These are phyloP conservation scores for Tetracladium setigerum DNA, from an alignment of 495 filamentous ascomycete genomes.

Conservation along the genomic window DNA sequence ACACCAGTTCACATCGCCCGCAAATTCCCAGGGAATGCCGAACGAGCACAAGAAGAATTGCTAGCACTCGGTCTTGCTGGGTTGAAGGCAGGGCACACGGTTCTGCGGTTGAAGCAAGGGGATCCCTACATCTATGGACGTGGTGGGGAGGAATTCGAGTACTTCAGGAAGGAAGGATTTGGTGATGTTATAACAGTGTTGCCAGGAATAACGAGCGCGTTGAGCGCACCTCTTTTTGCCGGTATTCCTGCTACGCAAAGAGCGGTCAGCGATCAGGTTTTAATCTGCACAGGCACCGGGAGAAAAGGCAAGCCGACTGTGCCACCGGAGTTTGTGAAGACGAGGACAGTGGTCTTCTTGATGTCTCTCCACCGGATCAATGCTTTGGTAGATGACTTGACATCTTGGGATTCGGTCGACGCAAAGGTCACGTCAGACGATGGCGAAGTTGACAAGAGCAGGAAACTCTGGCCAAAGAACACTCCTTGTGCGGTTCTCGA, in stretches of 20 bases:
- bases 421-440: slow-evolving; percentile 29
- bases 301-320: slow-evolving; percentile 77
- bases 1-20: slow-evolving; percentile 87
- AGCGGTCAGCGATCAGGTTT: slow-evolving; percentile 81
- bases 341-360: slow-evolving; percentile 84
- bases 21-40: slow-evolving; percentile 96
- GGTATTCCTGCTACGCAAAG: slow-evolving; percentile 83
- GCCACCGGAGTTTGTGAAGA: slow-evolving; percentile 69
- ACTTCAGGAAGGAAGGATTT: slow-evolving; percentile 68
- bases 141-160: slow-evolving; percentile 87
- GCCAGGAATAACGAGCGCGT: slow-evolving; percentile 82
- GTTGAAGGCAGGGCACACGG: slow-evolving; percentile 63
- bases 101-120: slow-evolving; percentile 89
- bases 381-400: slow-evolving; percentile 61
- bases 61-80: slow-evolving; percentile 70
- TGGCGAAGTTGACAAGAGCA: slow-evolving; percentile 24
- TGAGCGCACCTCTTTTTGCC: slow-evolving; percentile 83
- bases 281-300: slow-evolving; percentile 92
- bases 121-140: slow-evolving; percentile 95
- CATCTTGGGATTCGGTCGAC: slow-evolving; percentile 28
- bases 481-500: slow-evolving; percentile 92
- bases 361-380: slow-evolving; percentile 88
- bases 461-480: slow-evolving; percentile 37
- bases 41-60: slow-evolving; percentile 86
- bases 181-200: slow-evolving; percentile 54